Percentiles rank a stretch among this genome's conserved stretches.
These are phyloP conservation scores for Canavalia gladiata DNA, from an alignment of 306 rosid species.

Conservation along the genomic window DNA sequence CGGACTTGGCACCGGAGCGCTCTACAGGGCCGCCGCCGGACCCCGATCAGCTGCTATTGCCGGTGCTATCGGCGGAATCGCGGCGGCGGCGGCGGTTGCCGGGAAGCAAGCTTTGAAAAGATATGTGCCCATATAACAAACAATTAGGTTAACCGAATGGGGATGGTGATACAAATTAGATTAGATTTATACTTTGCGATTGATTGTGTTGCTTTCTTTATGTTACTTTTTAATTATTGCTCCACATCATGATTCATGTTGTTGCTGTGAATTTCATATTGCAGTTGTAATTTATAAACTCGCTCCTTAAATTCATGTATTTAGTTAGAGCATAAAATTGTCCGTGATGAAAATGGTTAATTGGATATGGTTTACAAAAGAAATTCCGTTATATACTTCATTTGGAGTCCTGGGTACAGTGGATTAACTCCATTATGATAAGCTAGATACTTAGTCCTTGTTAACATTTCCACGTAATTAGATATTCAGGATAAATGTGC, in stretches of 20 bases:
- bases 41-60: constrained; percentile 78
- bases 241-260: background rate
- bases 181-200: constrained; percentile 8
- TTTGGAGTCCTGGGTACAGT: too few species aligned
- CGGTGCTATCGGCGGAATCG: constrained; percentile 73
- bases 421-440: too few species aligned
- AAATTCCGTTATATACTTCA: too few species aligned
- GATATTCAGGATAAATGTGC: too few species aligned
- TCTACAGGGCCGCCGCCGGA: constrained; percentile 67
- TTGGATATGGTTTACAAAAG: too few species aligned
- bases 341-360: background rate
- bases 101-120: constrained; percentile 71
- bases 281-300: constrained; percentile 4
- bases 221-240: background rate
- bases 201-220: background rate
- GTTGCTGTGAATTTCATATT: background rate
- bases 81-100: constrained; percentile 68
- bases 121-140: constrained; percentile 62
- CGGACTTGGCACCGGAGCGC: constrained; percentile 76
- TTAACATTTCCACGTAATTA: too few species aligned
- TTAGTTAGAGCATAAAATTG: background rate
- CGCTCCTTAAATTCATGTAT: constrained; percentile 32
- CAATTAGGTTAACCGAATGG: background rate
- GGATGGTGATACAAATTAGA: constrained; percentile 17
- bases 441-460: too few species aligned